These are phyloP conservation scores for Vicia faba DNA, from an alignment of 306 rosid genomes.

Conservation along the genomic window DNA sequence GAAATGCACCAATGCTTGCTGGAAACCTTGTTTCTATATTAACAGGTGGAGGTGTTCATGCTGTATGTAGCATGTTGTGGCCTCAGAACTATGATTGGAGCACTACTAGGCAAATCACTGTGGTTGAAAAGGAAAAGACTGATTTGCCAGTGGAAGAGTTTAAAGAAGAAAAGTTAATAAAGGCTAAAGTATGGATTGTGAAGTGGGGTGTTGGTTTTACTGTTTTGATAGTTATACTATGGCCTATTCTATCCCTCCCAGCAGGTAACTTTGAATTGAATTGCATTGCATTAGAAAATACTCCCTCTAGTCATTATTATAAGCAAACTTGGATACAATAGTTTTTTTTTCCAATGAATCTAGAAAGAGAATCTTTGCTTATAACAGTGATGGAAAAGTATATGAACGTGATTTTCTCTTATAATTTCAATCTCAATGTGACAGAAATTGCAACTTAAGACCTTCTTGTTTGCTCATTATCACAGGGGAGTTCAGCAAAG, in stretches of 20 bases:
- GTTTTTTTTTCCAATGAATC: too few relatives aligned
- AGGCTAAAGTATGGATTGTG: slow-evolving; percentile 78
- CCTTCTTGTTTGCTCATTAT: slow-evolving; percentile 9
- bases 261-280: slow-evolving; percentile 56
- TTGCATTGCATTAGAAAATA: background rate
- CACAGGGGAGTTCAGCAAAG: slow-evolving; percentile 69
- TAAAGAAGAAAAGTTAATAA: slow-evolving; percentile 60
- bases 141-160: slow-evolving; percentile 73
- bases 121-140: slow-evolving; percentile 77
- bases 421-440: background rate
- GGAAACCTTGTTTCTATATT: slow-evolving; percentile 87
- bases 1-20: slow-evolving; percentile 93
- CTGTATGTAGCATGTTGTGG: slow-evolving; percentile 59
- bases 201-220: slow-evolving; percentile 90
- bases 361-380: too few relatives aligned
- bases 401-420: slow-evolving; percentile 5
- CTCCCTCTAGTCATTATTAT: too few relatives aligned
- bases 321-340: too few relatives aligned
- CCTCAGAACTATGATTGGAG: slow-evolving; percentile 95
- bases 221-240: slow-evolving; percentile 64
- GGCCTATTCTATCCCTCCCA: slow-evolving; percentile 89
- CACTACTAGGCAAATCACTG: slow-evolving; percentile 70
- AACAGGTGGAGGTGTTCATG: slow-evolving; percentile 71
- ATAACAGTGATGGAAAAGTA: background rate
- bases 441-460: background rate